A percentile compares a stretch with the other conserved stretches of the same genome.
Conservation (phyloP, 768 basidiomycete genomes). For the Leucocoprinus sp. region DNA sequence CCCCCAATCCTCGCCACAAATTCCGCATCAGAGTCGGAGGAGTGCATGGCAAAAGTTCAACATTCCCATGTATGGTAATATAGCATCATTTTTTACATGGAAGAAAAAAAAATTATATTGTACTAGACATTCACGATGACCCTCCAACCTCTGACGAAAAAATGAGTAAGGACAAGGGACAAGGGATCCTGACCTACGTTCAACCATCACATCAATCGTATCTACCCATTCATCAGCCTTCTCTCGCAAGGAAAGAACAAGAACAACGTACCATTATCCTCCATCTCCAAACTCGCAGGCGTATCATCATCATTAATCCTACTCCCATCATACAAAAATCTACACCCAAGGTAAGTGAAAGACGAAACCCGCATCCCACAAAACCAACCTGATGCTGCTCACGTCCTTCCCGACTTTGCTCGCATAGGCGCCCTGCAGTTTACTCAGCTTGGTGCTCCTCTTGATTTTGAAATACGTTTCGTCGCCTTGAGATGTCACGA, state of each 20-base stretch:
- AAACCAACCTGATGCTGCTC: constrained; percentile 70
- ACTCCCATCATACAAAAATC: constrained; percentile 85
- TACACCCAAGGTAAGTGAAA: constrained; percentile 21
- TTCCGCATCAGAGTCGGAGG: constrained; percentile 24
- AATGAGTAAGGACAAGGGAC: constrained; percentile 10
- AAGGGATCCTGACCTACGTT: constrained; percentile 53
- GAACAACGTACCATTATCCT: constrained; percentile 62
- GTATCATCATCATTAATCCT: constrained; percentile 89
- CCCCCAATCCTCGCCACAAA: constrained; percentile 34
- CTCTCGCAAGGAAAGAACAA: neutral
- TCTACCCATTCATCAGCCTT: constrained; percentile 34
- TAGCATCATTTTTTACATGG: too few species aligned
- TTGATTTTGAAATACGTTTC: constrained; percentile 99
- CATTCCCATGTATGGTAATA: neutral
- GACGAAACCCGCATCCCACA: constrained; percentile 4
- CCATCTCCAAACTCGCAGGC: constrained; percentile 75
- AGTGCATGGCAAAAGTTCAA: constrained; percentile 34
- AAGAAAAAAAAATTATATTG: constrained; percentile 6
- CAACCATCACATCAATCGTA: constrained; percentile 94
- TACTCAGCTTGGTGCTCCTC: constrained; percentile 83
- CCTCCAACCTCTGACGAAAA: constrained; percentile 38
- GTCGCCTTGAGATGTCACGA: constrained; percentile 67
- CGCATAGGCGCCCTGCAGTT: constrained; percentile 89
- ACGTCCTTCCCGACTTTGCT: constrained; percentile 90
- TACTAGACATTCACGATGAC: constrained; percentile 13